Conservation (phyloP, 257 asterid genomes). For the Solanum piurae region DNA sequence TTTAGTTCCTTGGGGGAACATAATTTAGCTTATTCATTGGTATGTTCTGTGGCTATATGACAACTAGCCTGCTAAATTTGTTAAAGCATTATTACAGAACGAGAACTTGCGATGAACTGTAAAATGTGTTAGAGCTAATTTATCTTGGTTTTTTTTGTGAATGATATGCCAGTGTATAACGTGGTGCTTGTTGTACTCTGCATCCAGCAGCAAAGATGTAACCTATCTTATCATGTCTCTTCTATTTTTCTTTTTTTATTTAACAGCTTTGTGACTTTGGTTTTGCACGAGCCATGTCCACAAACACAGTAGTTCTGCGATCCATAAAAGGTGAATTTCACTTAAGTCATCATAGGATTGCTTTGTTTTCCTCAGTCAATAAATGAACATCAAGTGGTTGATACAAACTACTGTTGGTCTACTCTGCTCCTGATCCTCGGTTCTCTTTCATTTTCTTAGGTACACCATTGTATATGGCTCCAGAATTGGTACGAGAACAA, state of each 20-base stretch:
- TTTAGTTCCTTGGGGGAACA: neutral
- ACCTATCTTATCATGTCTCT: neutral
- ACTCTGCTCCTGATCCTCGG: conserved; percentile 6
- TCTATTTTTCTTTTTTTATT: conserved; percentile 8
- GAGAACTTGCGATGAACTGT: neutral
- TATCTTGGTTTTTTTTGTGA: neutral
- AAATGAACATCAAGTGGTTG: neutral
- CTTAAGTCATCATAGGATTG: neutral
- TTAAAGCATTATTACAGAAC: neutral
- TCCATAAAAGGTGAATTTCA: conserved; percentile 69
- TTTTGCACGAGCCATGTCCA: conserved; percentile 97
- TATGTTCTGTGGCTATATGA: neutral
- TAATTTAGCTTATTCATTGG: neutral
- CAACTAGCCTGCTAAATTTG: neutral
- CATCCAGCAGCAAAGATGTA: neutral
- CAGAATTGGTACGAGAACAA: conserved; percentile 97
- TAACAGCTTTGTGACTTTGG: conserved; percentile 92
- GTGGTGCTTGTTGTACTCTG: neutral
- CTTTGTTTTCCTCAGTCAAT: neutral
- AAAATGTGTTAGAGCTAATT: neutral
- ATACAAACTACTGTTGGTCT: conserved; percentile 3
- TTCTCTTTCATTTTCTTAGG: conserved; percentile 36
- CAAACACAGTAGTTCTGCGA: conserved; percentile 90
- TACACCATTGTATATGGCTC: conserved; percentile 99
- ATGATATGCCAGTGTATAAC: neutral